Evolutionary conservation across 345 rosid genomes (phyloP), one percentile per base, ranked within the genome.

Genomic region (Eucalyptus albens): DNA sequence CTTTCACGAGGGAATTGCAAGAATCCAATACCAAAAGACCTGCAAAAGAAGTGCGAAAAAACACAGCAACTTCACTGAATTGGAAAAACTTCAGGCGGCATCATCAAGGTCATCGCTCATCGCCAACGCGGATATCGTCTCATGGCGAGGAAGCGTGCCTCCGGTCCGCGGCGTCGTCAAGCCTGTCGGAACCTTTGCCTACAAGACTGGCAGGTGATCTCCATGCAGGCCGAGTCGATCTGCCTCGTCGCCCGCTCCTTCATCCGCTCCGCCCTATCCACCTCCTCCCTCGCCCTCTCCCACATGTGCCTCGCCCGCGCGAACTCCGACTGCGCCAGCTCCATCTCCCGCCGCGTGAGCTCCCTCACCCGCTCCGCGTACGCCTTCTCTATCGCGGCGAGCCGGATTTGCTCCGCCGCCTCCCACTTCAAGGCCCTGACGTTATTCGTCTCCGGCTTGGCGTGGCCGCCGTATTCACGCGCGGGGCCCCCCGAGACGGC

Each of bases 121-220:
- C 47, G 5, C 85, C 85, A 40, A 12, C 47, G 1, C 14, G 27
- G 45, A 77, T 77, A 77, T 37, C 26, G 47, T 37, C 12, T 77
- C 85, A 3, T 65, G 77, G 37, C 69, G 80, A 22, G 82, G 86
- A 49, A 45, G 86, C 24, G 88, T 86, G 50, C 92, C 40, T 93
- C 88, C 77, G 69, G 69, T 65, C 77, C 3, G 10, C 44, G 7
- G 13, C 47, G 29, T 40, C 85, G 6, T 77, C 85, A 77, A 22
- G 85, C 85, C 47, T 96, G 95, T 93, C 96, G 95, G 93, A 98
- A 97, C 92, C 95, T 95, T 91, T 96, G 98, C 91, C 98, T 95
- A 94, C 99, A 98, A 89, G 98, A 97, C 27, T 97, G 99, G 89
- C 99, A 98, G 92, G 99, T 98, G 94, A 97, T 95, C 95, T 98